A percentile compares a stretch with the other conserved stretches of the same genome.
phyloP scores from a whole-genome alignment of 2,329 filamentous ascomycete species.

The Cytospora mali region DNA sequence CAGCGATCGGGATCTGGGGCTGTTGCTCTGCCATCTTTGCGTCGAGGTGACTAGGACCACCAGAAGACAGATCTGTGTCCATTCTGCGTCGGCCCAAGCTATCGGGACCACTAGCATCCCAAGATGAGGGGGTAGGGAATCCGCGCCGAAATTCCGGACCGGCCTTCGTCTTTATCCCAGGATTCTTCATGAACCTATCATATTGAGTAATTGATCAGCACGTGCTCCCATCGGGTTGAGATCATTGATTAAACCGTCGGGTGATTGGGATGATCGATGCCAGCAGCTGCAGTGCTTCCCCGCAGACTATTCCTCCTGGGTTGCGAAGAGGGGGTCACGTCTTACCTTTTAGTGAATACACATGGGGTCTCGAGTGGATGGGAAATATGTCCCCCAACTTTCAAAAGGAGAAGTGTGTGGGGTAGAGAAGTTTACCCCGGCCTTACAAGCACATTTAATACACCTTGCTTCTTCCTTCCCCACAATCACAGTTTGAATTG shows the following conservation, averaged over 20 bases:
- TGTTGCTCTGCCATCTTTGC: neutral
- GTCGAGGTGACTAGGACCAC: neutral
- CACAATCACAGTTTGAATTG: conserved; percentile 10
- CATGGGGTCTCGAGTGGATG: conserved; percentile 24
- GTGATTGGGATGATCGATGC: conserved; percentile 5
- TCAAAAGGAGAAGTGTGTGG: conserved; percentile 7
- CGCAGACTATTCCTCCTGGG: conserved; percentile 17
- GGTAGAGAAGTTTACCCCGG: neutral
- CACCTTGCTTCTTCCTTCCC: conserved; percentile 3
- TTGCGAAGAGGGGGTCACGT: conserved; percentile 2
- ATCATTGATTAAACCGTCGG: conserved; percentile 7
- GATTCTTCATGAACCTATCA: neutral
- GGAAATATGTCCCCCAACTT: conserved; percentile 20
- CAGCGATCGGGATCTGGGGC: neutral
- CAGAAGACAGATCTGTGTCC: neutral
- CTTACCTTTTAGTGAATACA: neutral
- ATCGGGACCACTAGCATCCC: neutral
- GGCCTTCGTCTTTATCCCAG: neutral
- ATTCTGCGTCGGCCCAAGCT: neutral
- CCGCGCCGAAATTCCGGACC: conserved; percentile 21
- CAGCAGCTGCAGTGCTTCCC: conserved; percentile 13
- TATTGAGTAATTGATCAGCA: neutral
- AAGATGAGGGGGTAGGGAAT: neutral
- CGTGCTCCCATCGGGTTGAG: neutral
- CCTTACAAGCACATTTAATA: neutral